Evolutionary conservation across 2,329 filamentous ascomycete genomes (phyloP).

Genomic region (Colletotrichum higginsianum): DNA sequence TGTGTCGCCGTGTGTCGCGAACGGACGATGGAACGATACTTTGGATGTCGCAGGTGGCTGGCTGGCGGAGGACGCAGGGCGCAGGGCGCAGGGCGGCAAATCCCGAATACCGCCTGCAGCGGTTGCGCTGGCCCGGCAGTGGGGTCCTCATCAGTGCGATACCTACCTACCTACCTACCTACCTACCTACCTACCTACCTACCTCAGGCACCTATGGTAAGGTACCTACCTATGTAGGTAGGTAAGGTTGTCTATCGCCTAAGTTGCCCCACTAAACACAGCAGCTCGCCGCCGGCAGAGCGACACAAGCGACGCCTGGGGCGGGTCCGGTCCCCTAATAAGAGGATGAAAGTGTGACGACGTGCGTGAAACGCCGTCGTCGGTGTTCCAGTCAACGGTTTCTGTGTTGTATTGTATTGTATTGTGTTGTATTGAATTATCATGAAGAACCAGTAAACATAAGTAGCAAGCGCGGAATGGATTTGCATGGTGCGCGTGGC

Average conservation of each 20-base stretch:
- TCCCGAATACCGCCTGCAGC: slow-evolving; percentile 14
- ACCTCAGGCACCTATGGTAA: too few species aligned
- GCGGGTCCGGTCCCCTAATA: slow-evolving; percentile 15
- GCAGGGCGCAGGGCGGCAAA: background rate
- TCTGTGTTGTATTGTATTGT: background rate
- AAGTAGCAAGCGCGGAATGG: too few species aligned
- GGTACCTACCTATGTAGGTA: too few species aligned
- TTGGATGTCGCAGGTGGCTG: slow-evolving; percentile 26
- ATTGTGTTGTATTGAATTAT: too few species aligned
- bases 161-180: too few species aligned
- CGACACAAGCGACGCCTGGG: slow-evolving; percentile 33
- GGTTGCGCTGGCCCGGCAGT: background rate
- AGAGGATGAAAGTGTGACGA: background rate
- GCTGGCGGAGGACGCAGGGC: background rate
- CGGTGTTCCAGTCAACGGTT: background rate
- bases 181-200: too few species aligned
- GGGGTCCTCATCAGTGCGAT: too few species aligned
- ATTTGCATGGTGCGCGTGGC: too few species aligned
- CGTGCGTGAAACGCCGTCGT: background rate
- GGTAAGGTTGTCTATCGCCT: background rate
- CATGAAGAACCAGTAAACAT: too few species aligned
- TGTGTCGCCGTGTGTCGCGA: slow-evolving; percentile 14
- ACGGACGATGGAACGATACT: slow-evolving; percentile 38
- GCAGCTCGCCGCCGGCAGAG: slow-evolving; percentile 28
- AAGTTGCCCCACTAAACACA: background rate